Evolutionary conservation across 2,329 filamentous ascomycete species (phyloP).

Genomic region (Colletotrichum simmondsii): DNA sequence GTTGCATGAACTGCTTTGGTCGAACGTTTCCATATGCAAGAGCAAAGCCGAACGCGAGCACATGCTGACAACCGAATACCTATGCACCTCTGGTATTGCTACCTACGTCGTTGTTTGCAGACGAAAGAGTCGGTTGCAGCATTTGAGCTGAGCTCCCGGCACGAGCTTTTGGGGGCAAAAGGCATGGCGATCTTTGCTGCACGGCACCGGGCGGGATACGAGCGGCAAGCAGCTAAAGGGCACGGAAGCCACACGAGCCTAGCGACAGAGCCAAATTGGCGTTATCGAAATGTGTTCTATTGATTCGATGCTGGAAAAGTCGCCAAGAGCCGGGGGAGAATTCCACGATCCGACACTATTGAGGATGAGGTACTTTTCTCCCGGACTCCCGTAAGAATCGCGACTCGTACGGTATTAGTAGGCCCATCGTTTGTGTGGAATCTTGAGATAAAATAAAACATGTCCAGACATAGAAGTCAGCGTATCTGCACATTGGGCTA

Average conservation of each 20-base stretch:
- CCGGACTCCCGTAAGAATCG: background rate
- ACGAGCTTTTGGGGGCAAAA: background rate
- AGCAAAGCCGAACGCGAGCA: background rate
- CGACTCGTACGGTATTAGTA: background rate
- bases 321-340: conserved; percentile 5
- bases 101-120: background rate
- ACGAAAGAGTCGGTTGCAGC: conserved; percentile 1
- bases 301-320: background rate
- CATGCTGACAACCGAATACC: background rate
- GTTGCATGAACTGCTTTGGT: background rate
- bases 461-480: background rate
- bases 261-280: background rate
- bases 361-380: background rate
- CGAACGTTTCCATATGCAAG: background rate
- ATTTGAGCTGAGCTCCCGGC: background rate
- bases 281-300: conserved; percentile 22
- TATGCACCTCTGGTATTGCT: background rate
- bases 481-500: background rate
- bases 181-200: conserved; percentile 6
- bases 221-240: background rate
- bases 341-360: background rate
- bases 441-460: background rate
- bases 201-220: conserved; percentile 8
- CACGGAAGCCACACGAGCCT: background rate
- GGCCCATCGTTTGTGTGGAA: background rate